A percentile compares a stretch with the other conserved stretches of the same genome.
Evolutionary conservation across 495 filamentous ascomycete species (phyloP).

Genomic region (Barbatosphaeria neglecta): DNA sequence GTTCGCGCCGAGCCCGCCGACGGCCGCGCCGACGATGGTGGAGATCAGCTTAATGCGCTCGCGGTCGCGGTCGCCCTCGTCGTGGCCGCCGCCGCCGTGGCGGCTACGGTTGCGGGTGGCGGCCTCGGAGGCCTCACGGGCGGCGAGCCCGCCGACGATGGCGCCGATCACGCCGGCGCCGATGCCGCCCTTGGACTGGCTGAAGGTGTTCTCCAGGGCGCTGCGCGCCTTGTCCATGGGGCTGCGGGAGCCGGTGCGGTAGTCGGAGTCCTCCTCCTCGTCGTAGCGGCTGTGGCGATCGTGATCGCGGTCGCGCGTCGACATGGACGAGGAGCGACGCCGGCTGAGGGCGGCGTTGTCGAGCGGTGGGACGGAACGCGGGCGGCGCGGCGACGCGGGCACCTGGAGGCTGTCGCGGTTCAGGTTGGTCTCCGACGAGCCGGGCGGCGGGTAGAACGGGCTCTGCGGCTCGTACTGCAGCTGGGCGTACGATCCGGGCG

Average conservation of each 20-base stretch:
- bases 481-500: constrained; percentile 6
- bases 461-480: constrained; percentile 15
- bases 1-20: constrained; percentile 35
- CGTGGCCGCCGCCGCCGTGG: neutral
- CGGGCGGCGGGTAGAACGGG: constrained; percentile 2
- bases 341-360: neutral
- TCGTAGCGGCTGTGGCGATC: neutral
- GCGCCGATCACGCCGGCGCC: constrained; percentile 32
- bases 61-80: constrained; percentile 1
- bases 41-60: constrained; percentile 20
- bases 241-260: neutral
- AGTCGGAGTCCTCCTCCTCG: no score
- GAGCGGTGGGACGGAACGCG: constrained; percentile 10
- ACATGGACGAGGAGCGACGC: neutral
- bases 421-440: neutral
- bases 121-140: constrained; percentile 22
- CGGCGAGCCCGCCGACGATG: constrained; percentile 31
- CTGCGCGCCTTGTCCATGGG: neutral
- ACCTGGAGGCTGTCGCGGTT: constrained; percentile 3
- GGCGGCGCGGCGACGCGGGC: constrained; percentile 9
- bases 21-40: constrained; percentile 32
- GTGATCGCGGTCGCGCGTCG: neutral
- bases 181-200: constrained; percentile 24
- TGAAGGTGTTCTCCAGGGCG: constrained; percentile 13
- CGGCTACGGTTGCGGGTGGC: constrained; percentile 5